Evolutionary conservation across 106 monocot genomes (phyloP), one percentile per base, ranked within the genome.

Genomic region (Allium fistulosum): DNA sequence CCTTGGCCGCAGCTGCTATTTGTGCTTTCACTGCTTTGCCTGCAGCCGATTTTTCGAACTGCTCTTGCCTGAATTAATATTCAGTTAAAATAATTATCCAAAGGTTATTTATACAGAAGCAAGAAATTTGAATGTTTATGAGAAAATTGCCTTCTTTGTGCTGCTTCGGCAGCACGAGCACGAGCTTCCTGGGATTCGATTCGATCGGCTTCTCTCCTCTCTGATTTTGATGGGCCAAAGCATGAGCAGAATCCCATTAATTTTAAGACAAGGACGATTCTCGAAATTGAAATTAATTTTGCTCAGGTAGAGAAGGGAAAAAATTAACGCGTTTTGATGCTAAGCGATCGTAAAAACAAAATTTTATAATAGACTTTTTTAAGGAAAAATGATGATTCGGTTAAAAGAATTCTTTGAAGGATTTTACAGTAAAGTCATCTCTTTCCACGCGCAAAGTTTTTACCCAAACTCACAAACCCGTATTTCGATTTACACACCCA

Each of bases 21-120:
- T 92, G 87, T 26, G 84, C 82, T 59, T 76, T 72, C 11, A 84
- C 92, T 1, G 97, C 97, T 62, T 78, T 84, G n/a, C 97, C 92
- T 2, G 71, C 80, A 0, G 97, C 92, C 45, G 97, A 97, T 53
- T 87, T 92, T 8, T 97, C 97, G 52, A 81, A 97, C 66, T 92
- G 78, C 78, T 97, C 89, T 65, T 92, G 86, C 89, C 92, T 97
- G 76, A 73, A 74, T 50, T 27, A 10, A 13, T 26, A 71, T 57
- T 52, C 11, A 17, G 7, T 18, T 48, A 49, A 4, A 22, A 22
- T 22, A 22, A 48, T 26, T 45, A 17, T 26, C 8, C 12, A 69
- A 55, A 17, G 28, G 48, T 37, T 37, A 5, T 37, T 37, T 37
- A 27, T 28, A 59, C 11, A 26, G 48, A 46, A 7, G 62, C 70